Percentiles rank a stretch among this genome's conserved stretches.
These are phyloP conservation scores for Trametes elegans DNA, from an alignment of 768 basidiomycete species.

Conservation along the genomic window DNA sequence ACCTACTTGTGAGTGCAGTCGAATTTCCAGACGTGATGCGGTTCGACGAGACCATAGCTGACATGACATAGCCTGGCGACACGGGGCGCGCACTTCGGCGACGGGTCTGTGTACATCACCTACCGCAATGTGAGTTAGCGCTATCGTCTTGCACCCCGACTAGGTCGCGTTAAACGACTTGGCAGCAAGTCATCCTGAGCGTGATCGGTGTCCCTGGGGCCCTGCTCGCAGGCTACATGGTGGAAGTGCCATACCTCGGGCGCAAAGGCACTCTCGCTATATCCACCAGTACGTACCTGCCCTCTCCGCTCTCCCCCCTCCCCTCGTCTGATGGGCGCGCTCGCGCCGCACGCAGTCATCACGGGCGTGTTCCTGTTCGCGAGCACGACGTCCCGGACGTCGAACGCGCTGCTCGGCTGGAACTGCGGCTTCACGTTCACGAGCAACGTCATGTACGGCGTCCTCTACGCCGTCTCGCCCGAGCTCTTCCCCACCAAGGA, in stretches of 20 bases:
- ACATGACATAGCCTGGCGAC: conserved; percentile 46
- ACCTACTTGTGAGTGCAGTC: conserved; percentile 43
- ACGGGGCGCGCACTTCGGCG: conserved; percentile 64
- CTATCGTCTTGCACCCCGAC: neutral
- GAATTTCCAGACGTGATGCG: neutral
- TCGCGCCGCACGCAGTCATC: conserved; percentile 36
- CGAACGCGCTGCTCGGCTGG: conserved; percentile 50
- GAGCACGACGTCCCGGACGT: conserved; percentile 51
- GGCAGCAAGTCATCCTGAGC: conserved; percentile 51
- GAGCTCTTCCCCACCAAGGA: conserved; percentile 53
- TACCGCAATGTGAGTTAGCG: conserved; percentile 61
- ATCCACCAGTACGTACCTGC: conserved; percentile 40
- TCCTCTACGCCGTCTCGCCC: conserved; percentile 38
- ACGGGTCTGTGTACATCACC: conserved; percentile 64
- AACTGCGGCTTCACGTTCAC: conserved; percentile 56
- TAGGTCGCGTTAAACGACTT: neutral
- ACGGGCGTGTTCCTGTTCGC: conserved; percentile 57
- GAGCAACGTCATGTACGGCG: conserved; percentile 53
- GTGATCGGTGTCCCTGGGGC: conserved; percentile 58
- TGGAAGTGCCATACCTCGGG: conserved; percentile 48
- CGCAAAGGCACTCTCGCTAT: conserved; percentile 50
- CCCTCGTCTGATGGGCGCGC: neutral
- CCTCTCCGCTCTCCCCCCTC: neutral
- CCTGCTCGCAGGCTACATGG: conserved; percentile 47
- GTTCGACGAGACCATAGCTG: too few species aligned